These are phyloP conservation scores for Aspergillus affinis DNA, from an alignment of 495 filamentous ascomycete species.

Conservation along the genomic window DNA sequence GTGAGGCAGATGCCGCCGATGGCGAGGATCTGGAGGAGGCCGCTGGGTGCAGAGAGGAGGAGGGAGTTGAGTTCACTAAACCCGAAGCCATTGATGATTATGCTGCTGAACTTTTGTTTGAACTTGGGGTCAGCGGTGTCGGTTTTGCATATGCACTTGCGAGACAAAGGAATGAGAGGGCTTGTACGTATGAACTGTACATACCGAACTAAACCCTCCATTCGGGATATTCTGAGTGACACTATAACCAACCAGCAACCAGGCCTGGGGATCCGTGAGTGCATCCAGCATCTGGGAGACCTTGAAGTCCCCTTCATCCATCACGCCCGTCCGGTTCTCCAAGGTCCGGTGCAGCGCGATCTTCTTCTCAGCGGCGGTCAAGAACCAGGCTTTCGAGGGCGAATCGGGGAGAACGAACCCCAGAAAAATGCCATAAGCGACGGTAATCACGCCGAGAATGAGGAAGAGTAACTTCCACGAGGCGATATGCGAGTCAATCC, in stretches of 20 bases:
- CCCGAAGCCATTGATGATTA: constrained; percentile 43
- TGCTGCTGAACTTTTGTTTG: constrained; percentile 32
- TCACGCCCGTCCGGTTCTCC: constrained; percentile 53
- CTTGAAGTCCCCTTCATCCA: constrained; percentile 53
- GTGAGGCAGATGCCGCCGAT: constrained; percentile 36
- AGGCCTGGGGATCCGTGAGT: constrained; percentile 47
- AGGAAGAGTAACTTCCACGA: constrained; percentile 39
- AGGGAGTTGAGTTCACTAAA: constrained; percentile 38
- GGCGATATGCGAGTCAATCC: constrained; percentile 29
- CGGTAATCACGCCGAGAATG: constrained; percentile 33
- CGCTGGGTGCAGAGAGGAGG: constrained; percentile 36
- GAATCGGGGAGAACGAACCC: constrained; percentile 46
- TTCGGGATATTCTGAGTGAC: constrained; percentile 41
- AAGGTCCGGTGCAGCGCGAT: constrained; percentile 51
- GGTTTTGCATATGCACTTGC: too few relatives aligned
- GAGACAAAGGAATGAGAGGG: too few relatives aligned
- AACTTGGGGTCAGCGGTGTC: too few relatives aligned
- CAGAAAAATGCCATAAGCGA: constrained; percentile 38
- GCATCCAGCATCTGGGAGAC: constrained; percentile 50
- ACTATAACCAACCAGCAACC: constrained; percentile 37
- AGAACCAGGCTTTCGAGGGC: constrained; percentile 40
- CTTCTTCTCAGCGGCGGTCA: constrained; percentile 45
- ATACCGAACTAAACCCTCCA: constrained; percentile 17
- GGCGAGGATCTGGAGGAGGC: constrained; percentile 39
- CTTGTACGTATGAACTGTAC: too few relatives aligned